Base-by-base conservation (phyloP, 1,139 yeast species). In the Blastobotrys aristatus region DNA sequence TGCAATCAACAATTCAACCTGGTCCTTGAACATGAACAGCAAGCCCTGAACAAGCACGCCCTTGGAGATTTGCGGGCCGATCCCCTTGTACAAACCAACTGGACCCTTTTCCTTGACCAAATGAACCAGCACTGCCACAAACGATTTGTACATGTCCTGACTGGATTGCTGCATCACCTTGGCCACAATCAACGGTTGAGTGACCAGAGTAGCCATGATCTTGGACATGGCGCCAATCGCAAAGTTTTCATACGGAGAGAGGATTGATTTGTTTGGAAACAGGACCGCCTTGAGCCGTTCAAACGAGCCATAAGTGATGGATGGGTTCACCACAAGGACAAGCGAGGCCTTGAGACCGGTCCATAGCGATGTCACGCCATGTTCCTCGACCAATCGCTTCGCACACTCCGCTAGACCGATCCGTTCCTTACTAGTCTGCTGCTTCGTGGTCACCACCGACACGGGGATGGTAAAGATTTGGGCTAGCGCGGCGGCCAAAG, bases 21-120 rank as follows among this genome's bases (percentile, higher is more conserved):
- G 89, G 58, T 85, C 95, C 66, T 82, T 84, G 66, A 83, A 84
- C 83, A 84, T 84, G 60, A 88, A 84, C 58, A 88, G 72, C 53
- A 87, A 72, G 0, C 96, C 96, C 66, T 87, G 96, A 3, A 87
- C 96, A 48, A 87, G 67, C 3, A 87, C 84, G 2, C 95, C 95
- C 71, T 87, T 87, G 37, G 82, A 66, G 55, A 87, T 73, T 65
- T 87, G 96, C 5, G 95, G 95, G 7, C 81, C 78, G 40, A 87
- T 63, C 5, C 96, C 96, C 70, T 83, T 86, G 77, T 88, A 87
- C 50, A 84, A 67, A 0, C 84, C 76, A 16, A 55, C 46, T 22
- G 75, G 33, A 20, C 84, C 84, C 56, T 80, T 84, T 22, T 67
- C 62, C 53, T 66, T 61, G 59, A 72, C 72, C 52, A 82, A 66